A percentile compares a stretch with the other conserved stretches of the same genome.
These are phyloP conservation scores for Cryptococcus deneoformans DNA, from an alignment of 1,284 basidiomycete genomes.

Conservation along the genomic window DNA sequence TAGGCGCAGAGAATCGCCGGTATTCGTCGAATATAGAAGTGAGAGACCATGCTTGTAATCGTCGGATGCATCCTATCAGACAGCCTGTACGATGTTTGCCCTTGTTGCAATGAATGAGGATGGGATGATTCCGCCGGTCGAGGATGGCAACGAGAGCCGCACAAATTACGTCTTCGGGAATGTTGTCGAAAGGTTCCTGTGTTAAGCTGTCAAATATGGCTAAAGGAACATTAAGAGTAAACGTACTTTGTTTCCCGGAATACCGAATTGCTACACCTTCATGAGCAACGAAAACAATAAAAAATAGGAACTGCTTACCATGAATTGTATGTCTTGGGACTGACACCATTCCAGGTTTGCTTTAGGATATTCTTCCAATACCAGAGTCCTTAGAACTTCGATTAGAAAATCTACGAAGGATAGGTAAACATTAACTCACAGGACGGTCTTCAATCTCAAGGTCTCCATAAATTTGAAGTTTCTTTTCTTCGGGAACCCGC, in stretches of 20 bases:
- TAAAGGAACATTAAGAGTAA: background rate
- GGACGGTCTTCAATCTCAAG: conserved; percentile 55
- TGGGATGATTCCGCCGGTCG: conserved; percentile 56
- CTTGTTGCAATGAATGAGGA: conserved; percentile 60
- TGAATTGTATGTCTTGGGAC: conserved; percentile 45
- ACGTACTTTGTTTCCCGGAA: conserved; percentile 56
- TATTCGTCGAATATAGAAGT: conserved; percentile 58
- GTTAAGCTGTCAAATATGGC: background rate
- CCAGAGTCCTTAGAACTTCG: conserved; percentile 43
- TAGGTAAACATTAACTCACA: conserved; percentile 38
- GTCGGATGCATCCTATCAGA: conserved; percentile 56
- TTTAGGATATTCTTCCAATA: conserved; percentile 57
- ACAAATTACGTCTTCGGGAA: conserved; percentile 56
- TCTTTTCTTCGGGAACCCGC: conserved; percentile 54
- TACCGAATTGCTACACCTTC: conserved; percentile 53
- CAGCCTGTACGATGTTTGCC: conserved; percentile 60
- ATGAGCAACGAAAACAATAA: conserved; percentile 1
- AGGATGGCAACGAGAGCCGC: conserved; percentile 55
- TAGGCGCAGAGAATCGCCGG: conserved; percentile 54
- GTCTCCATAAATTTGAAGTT: conserved; percentile 56
- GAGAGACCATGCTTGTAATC: conserved; percentile 56
- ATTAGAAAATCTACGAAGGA: background rate
- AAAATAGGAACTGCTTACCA: conserved; percentile 24
- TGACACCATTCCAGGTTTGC: conserved; percentile 53
- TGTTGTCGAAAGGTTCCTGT: conserved; percentile 53